phyloP scores from a whole-genome alignment of 202 grass and related monocot species.

The Setaria viridis region DNA sequence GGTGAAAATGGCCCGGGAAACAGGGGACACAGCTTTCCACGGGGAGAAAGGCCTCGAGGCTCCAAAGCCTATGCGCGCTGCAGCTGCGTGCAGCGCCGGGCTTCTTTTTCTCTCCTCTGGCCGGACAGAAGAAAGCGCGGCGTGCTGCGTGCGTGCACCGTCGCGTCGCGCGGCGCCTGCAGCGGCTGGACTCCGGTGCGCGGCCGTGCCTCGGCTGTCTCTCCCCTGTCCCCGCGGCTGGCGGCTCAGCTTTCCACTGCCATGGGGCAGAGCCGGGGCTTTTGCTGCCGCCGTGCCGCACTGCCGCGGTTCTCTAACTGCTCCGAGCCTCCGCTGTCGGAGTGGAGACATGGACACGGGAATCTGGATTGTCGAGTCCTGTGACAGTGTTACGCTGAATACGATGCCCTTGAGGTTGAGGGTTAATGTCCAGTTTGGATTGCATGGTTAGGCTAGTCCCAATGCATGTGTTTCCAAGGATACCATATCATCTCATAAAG shows the following conservation, averaged over 20 bases:
- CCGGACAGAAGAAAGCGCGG: neutral
- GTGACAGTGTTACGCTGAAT: constrained; percentile 14
- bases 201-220: neutral
- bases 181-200: neutral
- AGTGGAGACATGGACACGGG: neutral
- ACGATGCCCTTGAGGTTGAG: neutral
- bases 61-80: constrained; percentile 43
- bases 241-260: constrained; percentile 42
- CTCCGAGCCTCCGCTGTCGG: constrained; percentile 6
- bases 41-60: constrained; percentile 54
- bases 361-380: constrained; percentile 1
- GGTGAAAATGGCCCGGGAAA: constrained; percentile 56
- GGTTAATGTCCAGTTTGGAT: too few relatives aligned
- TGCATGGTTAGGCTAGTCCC: too few relatives aligned
- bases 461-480: too few relatives aligned
- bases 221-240: constrained; percentile 11
- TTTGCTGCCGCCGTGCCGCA: neutral
- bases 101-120: constrained; percentile 18
- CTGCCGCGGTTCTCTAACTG: constrained; percentile 20
- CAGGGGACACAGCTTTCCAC: constrained; percentile 76
- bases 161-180: constrained; percentile 2
- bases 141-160: constrained; percentile 7
- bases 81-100: neutral
- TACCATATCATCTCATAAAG: too few relatives aligned
- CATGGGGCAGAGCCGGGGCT: constrained; percentile 9